Evolutionary conservation across 2,329 filamentous ascomycete genomes (phyloP).

Genomic region (Aspergillus sp.): DNA sequence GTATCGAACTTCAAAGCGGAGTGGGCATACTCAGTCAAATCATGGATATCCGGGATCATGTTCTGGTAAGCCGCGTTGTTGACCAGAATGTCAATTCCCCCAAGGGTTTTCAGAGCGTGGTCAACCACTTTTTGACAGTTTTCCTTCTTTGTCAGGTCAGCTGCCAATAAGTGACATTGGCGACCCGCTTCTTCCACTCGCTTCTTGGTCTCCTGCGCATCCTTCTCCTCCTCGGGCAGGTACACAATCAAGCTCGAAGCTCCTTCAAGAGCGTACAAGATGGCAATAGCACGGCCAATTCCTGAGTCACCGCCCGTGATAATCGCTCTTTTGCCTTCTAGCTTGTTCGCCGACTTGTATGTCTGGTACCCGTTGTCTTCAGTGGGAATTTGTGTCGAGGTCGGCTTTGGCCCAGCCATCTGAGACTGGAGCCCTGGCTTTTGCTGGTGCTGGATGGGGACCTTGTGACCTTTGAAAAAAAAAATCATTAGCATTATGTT

Average conservation of each 20-base stretch:
- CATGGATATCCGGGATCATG: slow-evolving; percentile 69
- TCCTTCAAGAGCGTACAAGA: slow-evolving; percentile 79
- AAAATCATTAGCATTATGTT: background rate
- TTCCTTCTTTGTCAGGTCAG: slow-evolving; percentile 63
- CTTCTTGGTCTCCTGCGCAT: slow-evolving; percentile 72
- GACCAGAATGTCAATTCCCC: slow-evolving; percentile 65
- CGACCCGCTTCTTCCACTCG: slow-evolving; percentile 66
- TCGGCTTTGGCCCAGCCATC: slow-evolving; percentile 58
- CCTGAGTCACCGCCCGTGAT: slow-evolving; percentile 81
- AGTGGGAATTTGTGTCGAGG: slow-evolving; percentile 65
- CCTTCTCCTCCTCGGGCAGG: slow-evolving; percentile 71
- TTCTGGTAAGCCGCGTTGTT: slow-evolving; percentile 75
- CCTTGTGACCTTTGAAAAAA: slow-evolving; percentile 45
- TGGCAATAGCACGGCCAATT: slow-evolving; percentile 72
- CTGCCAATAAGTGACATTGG: slow-evolving; percentile 63
- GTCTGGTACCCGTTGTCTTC: slow-evolving; percentile 65
- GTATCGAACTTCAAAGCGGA: background rate
- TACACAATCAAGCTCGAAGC: slow-evolving; percentile 73
- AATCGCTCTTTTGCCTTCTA: slow-evolving; percentile 70
- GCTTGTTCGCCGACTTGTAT: slow-evolving; percentile 74
- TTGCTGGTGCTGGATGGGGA: slow-evolving; percentile 53
- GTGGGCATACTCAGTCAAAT: slow-evolving; percentile 61
- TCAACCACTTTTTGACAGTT: slow-evolving; percentile 72
- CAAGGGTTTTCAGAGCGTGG: slow-evolving; percentile 64
- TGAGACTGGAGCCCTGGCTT: slow-evolving; percentile 55